Evolutionary conservation across 768 basidiomycete species (phyloP).

Genomic region (Termitomyces sp.): DNA sequence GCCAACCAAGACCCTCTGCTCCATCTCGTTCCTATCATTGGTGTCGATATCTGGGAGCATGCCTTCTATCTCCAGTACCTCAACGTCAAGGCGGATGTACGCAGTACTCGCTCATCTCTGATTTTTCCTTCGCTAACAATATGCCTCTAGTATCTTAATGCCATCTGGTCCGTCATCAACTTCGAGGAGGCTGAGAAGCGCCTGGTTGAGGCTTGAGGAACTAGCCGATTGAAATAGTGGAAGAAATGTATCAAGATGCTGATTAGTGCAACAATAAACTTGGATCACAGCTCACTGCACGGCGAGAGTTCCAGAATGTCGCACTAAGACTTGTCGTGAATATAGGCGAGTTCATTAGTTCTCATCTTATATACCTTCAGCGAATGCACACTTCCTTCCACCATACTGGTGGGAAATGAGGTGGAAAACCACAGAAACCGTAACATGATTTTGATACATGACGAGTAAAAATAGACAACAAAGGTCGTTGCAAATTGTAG

Average conservation of each 20-base stretch:
- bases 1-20: slow-evolving; percentile 94
- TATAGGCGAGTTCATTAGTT: too few relatives aligned
- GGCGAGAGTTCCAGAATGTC: too few relatives aligned
- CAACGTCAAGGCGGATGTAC: slow-evolving; percentile 89
- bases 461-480: too few relatives aligned
- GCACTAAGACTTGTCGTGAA: too few relatives aligned
- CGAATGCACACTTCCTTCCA: too few relatives aligned
- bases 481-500: too few relatives aligned
- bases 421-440: too few relatives aligned
- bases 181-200: slow-evolving; percentile 77
- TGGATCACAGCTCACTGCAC: background rate
- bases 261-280: background rate
- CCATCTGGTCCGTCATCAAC: slow-evolving; percentile 91
- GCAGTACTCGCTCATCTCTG: slow-evolving; percentile 23
- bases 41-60: slow-evolving; percentile 95
- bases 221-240: background rate
- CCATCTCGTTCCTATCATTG: slow-evolving; percentile 73
- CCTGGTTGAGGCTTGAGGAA: slow-evolving; percentile 19
- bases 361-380: too few relatives aligned
- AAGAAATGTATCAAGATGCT: background rate
- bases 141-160: slow-evolving; percentile 66
- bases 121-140: background rate
- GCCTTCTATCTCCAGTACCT: slow-evolving; percentile 95
- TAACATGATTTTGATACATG: too few relatives aligned
- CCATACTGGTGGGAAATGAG: too few relatives aligned